Base-by-base conservation (phyloP, 768 basidiomycete species). In the Leccinum subtestaceum region DNA sequence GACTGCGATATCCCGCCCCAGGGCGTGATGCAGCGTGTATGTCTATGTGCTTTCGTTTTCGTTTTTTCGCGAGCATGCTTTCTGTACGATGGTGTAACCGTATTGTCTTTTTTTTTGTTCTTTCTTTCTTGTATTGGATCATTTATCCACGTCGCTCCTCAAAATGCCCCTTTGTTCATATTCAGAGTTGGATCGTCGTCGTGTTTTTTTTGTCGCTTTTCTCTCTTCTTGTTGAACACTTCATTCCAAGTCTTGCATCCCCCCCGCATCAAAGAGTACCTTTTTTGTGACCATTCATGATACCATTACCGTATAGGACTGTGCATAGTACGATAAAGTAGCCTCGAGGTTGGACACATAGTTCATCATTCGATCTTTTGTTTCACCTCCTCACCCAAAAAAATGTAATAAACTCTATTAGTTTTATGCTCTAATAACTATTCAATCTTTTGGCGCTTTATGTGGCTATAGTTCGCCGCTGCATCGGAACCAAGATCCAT, bases 1-100 rank as follows among this genome's bases (percentile, higher is more conserved):
- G 0, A 17, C 63, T 4, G 47, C 67, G 17, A 73, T 73, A 57
- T 73, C 72, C 25, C 69, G 69, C 4, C 72, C 72, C 21, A 74
- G 57, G 54, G 43, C 59, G 7, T 67, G 56, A 69, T 12, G 19
- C 23, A 10, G 27, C 47, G 11, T 58, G 25, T 56, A 11, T 53
- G 13, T 32, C 31, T 32, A 11, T 43, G 13, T 27, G 29, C 38
- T 34, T 65, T 52, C 40, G n/a, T 40, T 17, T n/a, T 9, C 17
- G 0, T 40, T 17, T n/a, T 58, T 55, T 54, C 58, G 49, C 23
- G 45, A 55, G 17, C 48, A 57, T 64, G 52, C 59, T 63, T 32
- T 55, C 13, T 66, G 52, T 67, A 54, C 47, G 55, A 51, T 13
- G 52, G 32, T 19, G 43, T 13, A 19, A 52, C 46, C n/a, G 43